These are phyloP conservation scores for Theileria sp. DNA, from an alignment of 169 alveolate species.

Conservation along the genomic window DNA sequence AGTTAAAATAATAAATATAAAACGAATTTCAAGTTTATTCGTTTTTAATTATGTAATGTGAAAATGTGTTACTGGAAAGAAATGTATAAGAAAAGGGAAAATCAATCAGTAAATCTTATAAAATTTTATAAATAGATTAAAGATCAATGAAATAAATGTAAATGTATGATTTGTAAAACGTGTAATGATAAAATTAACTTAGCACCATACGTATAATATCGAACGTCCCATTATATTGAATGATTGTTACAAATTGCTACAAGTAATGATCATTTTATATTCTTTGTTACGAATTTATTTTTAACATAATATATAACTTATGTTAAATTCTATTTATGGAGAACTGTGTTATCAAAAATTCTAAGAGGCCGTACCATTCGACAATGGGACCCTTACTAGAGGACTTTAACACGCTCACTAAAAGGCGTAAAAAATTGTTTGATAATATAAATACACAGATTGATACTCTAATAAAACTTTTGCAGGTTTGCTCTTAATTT, in stretches of 20 bases:
- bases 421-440: slow-evolving; percentile 47
- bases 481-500: slow-evolving; percentile 23
- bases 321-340: slow-evolving; percentile 21
- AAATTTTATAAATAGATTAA: neutral
- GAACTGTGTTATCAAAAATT: slow-evolving; percentile 12
- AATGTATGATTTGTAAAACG: neutral
- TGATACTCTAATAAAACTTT: slow-evolving; percentile 11
- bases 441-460: slow-evolving; percentile 28
- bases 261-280: neutral
- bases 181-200: neutral
- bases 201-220: slow-evolving; percentile 2
- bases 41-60: neutral
- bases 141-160: neutral
- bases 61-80: neutral
- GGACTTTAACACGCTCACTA: slow-evolving; percentile 47
- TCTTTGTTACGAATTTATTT: neutral
- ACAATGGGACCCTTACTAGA: slow-evolving; percentile 54
- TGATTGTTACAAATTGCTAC: neutral
- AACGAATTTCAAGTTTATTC: neutral
- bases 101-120: neutral
- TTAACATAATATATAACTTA: neutral
- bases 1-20: no score
- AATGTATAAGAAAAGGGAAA: neutral
- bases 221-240: neutral
- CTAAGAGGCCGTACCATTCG: slow-evolving; percentile 52